Percentiles rank a stretch among this genome's conserved stretches.
Evolutionary conservation across 148 eudicot genomes (phyloP).

Genomic region (Silene conica): DNA sequence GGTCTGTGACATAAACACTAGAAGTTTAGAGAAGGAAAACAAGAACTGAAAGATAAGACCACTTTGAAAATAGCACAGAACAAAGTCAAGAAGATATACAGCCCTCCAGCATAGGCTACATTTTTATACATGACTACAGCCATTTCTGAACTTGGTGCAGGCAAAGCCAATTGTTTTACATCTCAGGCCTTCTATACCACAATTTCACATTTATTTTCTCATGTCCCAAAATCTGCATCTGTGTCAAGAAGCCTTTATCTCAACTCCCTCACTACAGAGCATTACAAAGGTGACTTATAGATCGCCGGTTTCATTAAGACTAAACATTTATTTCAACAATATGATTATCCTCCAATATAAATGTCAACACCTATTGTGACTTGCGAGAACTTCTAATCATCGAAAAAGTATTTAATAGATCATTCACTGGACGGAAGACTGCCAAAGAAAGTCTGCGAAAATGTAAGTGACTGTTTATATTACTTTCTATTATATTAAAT

Average conservation of each 20-base stretch:
- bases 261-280: not conserved
- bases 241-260: not conserved
- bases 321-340: not conserved
- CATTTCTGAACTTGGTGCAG: not conserved
- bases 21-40: conserved; percentile 6
- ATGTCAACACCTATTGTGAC: not conserved
- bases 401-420: too few species aligned
- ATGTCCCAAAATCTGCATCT: not conserved
- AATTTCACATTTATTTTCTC: conserved; percentile 1
- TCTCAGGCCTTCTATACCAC: not conserved
- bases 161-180: not conserved
- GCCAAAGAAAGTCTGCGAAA: not conserved
- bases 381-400: not conserved
- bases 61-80: conserved; percentile 2
- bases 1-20: conserved; percentile 54
- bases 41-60: not conserved
- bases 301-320: not conserved
- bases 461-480: not conserved
- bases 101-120: not conserved
- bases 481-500: not conserved
- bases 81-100: conserved; percentile 10
- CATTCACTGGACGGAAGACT: not conserved
- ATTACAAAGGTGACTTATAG: not conserved
- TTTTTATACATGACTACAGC: not conserved
- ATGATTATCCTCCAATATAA: not conserved